Conservation (phyloP, 805 yeast species). For the Torulaspora indica region DNA sequence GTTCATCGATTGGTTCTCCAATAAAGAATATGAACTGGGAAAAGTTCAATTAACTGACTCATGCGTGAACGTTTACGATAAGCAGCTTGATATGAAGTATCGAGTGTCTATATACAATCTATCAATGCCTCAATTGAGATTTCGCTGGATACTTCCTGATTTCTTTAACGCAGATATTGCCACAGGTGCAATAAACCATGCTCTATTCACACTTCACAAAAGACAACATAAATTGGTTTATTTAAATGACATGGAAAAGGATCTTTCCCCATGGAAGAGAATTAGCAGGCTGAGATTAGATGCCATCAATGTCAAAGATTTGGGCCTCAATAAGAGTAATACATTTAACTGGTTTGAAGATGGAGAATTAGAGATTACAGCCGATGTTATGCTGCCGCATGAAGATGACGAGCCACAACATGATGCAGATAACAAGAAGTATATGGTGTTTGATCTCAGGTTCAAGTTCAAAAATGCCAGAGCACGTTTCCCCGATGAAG, state of each 20-base stretch:
- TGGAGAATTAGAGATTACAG: slow-evolving; percentile 64
- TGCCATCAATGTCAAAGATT: slow-evolving; percentile 37
- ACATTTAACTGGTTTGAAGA: slow-evolving; percentile 68
- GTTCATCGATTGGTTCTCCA: slow-evolving; percentile 33
- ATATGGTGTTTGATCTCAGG: slow-evolving; percentile 63
- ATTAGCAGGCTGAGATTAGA: slow-evolving; percentile 45
- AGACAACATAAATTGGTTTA: slow-evolving; percentile 56
- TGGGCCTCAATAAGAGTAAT: slow-evolving; percentile 35
- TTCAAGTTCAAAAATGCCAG: slow-evolving; percentile 59
- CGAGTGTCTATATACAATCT: slow-evolving; percentile 59
- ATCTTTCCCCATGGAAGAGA: slow-evolving; percentile 45
- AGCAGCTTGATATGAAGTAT: slow-evolving; percentile 18
- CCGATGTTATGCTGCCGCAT: slow-evolving; percentile 68
- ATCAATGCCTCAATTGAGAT: slow-evolving; percentile 56
- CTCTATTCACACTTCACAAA: slow-evolving; percentile 72
- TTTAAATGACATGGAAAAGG: slow-evolving; percentile 38
- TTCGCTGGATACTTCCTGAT: slow-evolving; percentile 57
- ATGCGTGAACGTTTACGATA: slow-evolving; percentile 27
- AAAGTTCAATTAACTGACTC: slow-evolving; percentile 40
- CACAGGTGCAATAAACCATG: slow-evolving; percentile 69
- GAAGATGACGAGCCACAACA: slow-evolving; percentile 32
- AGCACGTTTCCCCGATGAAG: slow-evolving; percentile 47
- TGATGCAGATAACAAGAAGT: slow-evolving; percentile 35
- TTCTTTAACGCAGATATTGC: slow-evolving; percentile 64
- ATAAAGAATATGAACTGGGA: slow-evolving; percentile 40